Percentiles rank a stretch among this genome's conserved stretches.
phyloP scores from a whole-genome alignment of 2,329 filamentous ascomycete species.

The Ophiostoma ulmi region DNA sequence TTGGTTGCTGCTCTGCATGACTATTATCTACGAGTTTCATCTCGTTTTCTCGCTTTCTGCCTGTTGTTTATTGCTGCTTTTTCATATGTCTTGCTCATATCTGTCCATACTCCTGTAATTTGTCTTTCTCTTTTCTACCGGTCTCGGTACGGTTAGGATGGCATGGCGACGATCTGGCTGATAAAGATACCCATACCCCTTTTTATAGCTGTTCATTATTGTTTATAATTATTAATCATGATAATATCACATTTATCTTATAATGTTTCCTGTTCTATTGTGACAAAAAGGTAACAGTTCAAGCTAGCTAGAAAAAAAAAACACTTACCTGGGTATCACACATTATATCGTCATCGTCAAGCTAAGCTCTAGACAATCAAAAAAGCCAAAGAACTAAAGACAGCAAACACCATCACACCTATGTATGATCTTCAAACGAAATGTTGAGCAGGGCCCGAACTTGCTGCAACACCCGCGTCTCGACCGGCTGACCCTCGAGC shows the following conservation, averaged over 20 bases:
- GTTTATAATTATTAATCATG: not conserved
- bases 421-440: slow-evolving; percentile 13
- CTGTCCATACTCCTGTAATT: not conserved
- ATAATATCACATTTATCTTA: not conserved
- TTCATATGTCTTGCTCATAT: slow-evolving; percentile 1
- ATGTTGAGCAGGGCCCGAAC: slow-evolving; percentile 54
- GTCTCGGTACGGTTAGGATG: not conserved
- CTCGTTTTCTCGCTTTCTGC: not conserved
- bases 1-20: not conserved
- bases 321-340: not conserved
- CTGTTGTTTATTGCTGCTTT: not conserved
- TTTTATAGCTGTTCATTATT: slow-evolving; percentile 2
- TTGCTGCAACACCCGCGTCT: slow-evolving; percentile 34
- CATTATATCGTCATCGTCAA: not conserved
- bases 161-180: not conserved
- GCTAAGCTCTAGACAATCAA: not conserved
- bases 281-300: no score
- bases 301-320: no score
- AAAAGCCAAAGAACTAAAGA: not conserved
- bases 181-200: slow-evolving; percentile 18
- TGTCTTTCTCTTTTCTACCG: not conserved
- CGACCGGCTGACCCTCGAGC: slow-evolving; percentile 42
- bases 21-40: not conserved
- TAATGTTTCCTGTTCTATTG: not conserved
- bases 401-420: not conserved